Evolutionary conservation across 192 early-diverging fungal species (phyloP).

Genomic region (Backusella circina): DNA sequence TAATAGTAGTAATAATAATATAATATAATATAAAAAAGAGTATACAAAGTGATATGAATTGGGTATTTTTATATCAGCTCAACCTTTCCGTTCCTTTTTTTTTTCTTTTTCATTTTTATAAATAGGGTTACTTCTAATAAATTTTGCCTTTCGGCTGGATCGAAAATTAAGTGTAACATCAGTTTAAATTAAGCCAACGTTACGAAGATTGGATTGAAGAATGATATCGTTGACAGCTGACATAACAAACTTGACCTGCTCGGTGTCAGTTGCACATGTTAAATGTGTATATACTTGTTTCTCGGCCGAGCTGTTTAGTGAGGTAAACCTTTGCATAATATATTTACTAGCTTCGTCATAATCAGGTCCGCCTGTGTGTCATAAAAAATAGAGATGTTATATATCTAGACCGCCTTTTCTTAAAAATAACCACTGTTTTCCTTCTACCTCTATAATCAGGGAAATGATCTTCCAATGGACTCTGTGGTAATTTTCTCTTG

Average conservation of each 20-base stretch:
- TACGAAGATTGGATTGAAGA: constrained; percentile 78
- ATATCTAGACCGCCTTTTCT: not conserved
- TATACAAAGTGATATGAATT: not conserved
- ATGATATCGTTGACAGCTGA: constrained; percentile 86
- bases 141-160: not conserved
- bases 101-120: not conserved
- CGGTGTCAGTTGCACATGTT: constrained; percentile 82
- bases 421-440: not conserved
- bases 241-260: constrained; percentile 87
- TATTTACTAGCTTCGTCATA: constrained; percentile 73
- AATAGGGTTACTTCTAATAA: not conserved
- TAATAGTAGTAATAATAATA: not conserved
- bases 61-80: not conserved
- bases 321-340: constrained; percentile 73
- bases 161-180: not conserved
- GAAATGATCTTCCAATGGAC: constrained; percentile 84
- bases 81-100: not conserved
- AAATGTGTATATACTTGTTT: constrained; percentile 87
- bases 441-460: constrained; percentile 73
- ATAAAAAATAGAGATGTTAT: not conserved
- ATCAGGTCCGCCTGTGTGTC: constrained; percentile 54
- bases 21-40: not conserved
- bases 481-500: constrained; percentile 80
- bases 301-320: constrained; percentile 65
- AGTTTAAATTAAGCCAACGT: constrained; percentile 54